Evolutionary conservation across 2,329 filamentous ascomycete genomes (phyloP).

Genomic region (Xylariales sp.): DNA sequence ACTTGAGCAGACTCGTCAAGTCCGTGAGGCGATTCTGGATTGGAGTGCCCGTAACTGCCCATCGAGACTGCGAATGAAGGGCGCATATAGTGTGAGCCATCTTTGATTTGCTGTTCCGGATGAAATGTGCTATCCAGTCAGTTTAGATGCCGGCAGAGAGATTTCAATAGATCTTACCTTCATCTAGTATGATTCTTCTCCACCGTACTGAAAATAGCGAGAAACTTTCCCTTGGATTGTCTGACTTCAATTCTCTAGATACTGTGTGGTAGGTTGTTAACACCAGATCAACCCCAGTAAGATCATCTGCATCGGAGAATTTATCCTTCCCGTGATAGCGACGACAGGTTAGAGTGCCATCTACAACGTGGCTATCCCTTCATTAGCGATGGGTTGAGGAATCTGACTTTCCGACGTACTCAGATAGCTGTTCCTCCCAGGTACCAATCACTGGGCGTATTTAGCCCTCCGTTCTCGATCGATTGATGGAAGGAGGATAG

Average conservation of each 20-base stretch:
- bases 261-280: not conserved
- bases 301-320: not conserved
- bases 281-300: not conserved
- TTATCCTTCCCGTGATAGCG: not conserved
- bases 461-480: not conserved
- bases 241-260: not conserved
- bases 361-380: slow-evolving; percentile 16
- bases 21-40: slow-evolving; percentile 43
- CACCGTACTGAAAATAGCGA: not conserved
- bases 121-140: not conserved
- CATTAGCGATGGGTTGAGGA: slow-evolving; percentile 22
- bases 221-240: not conserved
- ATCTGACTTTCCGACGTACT: not conserved
- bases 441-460: not conserved
- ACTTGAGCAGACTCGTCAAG: slow-evolving; percentile 36
- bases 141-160: not conserved
- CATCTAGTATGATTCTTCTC: not conserved
- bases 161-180: not conserved
- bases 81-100: not conserved
- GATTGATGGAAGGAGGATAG: too few species aligned
- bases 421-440: slow-evolving; percentile 1
- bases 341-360: not conserved
- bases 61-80: slow-evolving; percentile 24
- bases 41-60: slow-evolving; percentile 45
- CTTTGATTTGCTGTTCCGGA: not conserved